These are phyloP conservation scores for Brachypodium distachyon DNA, from an alignment of 202 grass and related monocot species.

Conservation along the genomic window DNA sequence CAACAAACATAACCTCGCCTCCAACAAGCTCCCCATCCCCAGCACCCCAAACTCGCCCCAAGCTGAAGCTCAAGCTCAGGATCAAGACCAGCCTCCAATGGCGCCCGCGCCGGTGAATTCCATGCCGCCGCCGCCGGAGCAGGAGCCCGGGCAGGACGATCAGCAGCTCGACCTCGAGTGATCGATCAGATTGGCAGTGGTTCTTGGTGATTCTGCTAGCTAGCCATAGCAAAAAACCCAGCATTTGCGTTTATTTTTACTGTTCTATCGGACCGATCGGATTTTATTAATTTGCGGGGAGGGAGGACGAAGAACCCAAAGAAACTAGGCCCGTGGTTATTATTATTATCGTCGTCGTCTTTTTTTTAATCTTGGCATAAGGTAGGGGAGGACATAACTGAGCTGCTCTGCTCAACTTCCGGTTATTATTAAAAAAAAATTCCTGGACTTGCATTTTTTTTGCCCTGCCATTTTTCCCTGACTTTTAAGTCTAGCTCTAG, in stretches of 20 bases:
- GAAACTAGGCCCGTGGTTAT: neutral
- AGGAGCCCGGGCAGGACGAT: no score
- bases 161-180: slow-evolving; percentile 22
- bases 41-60: no score
- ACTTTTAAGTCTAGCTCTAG: slow-evolving; percentile 13
- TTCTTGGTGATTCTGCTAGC: slow-evolving; percentile 19
- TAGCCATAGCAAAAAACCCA: neutral
- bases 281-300: no score
- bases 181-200: neutral
- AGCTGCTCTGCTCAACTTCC: neutral
- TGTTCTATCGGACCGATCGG: slow-evolving; percentile 27
- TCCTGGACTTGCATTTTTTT: neutral
- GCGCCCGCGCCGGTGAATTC: neutral
- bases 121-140: neutral
- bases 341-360: slow-evolving; percentile 1
- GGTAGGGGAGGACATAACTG: slow-evolving; percentile 29
- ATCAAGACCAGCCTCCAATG: no score
- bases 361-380: slow-evolving; percentile 8
- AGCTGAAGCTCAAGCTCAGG: no score
- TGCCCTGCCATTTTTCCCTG: neutral
- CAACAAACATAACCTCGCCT: slow-evolving; percentile 92
- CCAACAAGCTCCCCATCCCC: no score
- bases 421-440: neutral
- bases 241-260: slow-evolving; percentile 26
- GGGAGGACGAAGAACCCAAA: neutral